Evolutionary conservation across 2,329 filamentous ascomycete species (phyloP).

Genomic region (Diaporthe nobilis): DNA sequence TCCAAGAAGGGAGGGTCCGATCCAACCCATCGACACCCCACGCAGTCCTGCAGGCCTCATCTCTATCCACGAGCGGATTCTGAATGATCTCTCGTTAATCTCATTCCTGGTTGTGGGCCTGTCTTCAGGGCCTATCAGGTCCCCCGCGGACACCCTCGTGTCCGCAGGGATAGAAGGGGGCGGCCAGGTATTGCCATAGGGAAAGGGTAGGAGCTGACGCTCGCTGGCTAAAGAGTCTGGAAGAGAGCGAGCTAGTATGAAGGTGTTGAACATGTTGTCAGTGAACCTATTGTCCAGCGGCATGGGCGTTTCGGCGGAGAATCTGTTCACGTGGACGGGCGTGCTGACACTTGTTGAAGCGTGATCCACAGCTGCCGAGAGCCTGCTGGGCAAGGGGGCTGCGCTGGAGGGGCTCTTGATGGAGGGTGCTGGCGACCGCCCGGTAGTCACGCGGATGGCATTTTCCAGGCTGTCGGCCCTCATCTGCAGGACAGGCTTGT

Average conservation of each 20-base stretch:
- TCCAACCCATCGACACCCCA: constrained; percentile 23
- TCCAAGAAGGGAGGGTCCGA: background rate
- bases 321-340: constrained; percentile 51
- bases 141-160: constrained; percentile 62
- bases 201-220: constrained; percentile 52
- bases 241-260: constrained; percentile 74
- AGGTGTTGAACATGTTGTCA: constrained; percentile 73
- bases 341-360: constrained; percentile 2
- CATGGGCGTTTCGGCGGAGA: constrained; percentile 68
- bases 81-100: constrained; percentile 79
- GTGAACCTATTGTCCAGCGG: constrained; percentile 57
- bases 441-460: constrained; percentile 39
- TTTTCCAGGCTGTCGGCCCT: constrained; percentile 50
- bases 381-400: constrained; percentile 1
- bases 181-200: constrained; percentile 79
- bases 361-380: background rate
- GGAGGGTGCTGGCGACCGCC: constrained; percentile 16
- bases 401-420: constrained; percentile 15
- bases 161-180: constrained; percentile 77
- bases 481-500: constrained; percentile 77
- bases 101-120: constrained; percentile 67
- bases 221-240: constrained; percentile 53
- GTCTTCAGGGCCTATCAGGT: constrained; percentile 48
- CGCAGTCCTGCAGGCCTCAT: constrained; percentile 60
- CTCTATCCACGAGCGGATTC: constrained; percentile 83